These are phyloP conservation scores for Solanum clarkiae DNA, from an alignment of 257 asterid genomes.

Conservation along the genomic window DNA sequence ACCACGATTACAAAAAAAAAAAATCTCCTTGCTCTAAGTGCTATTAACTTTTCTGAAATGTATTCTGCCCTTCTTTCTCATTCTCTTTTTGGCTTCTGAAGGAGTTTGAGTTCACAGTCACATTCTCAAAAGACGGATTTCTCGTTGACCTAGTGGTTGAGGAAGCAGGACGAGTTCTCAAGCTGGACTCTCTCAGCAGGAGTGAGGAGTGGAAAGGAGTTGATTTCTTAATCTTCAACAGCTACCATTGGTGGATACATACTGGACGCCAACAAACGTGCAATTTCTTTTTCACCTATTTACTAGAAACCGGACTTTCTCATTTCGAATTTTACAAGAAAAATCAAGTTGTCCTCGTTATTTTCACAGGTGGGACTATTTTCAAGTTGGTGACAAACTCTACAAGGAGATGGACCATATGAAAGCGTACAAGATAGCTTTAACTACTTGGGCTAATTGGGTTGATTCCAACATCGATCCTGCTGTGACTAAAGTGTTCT, in stretches of 20 bases:
- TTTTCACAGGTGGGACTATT: background rate
- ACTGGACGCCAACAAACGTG: conserved; percentile 38
- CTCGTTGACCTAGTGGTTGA: conserved; percentile 38
- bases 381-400: background rate
- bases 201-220: conserved; percentile 27
- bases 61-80: background rate
- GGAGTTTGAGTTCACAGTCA: conserved; percentile 28
- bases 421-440: conserved; percentile 46
- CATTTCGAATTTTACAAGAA: background rate
- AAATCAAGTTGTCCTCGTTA: background rate
- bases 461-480: conserved; percentile 47
- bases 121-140: conserved; percentile 45
- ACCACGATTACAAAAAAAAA: no score
- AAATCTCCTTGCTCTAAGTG: no score
- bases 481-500: conserved; percentile 34
- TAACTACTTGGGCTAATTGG: conserved; percentile 81
- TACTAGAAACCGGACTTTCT: background rate
- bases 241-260: conserved; percentile 86
- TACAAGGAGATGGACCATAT: conserved; percentile 31
- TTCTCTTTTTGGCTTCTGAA: background rate
- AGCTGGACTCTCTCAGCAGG: conserved; percentile 38
- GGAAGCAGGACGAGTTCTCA: conserved; percentile 26
- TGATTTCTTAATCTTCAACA: conserved; percentile 52
- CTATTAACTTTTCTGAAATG: background rate
- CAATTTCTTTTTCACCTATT: background rate